Base-by-base conservation (phyloP, 768 basidiomycete species). In the Trametes gibbosa region DNA sequence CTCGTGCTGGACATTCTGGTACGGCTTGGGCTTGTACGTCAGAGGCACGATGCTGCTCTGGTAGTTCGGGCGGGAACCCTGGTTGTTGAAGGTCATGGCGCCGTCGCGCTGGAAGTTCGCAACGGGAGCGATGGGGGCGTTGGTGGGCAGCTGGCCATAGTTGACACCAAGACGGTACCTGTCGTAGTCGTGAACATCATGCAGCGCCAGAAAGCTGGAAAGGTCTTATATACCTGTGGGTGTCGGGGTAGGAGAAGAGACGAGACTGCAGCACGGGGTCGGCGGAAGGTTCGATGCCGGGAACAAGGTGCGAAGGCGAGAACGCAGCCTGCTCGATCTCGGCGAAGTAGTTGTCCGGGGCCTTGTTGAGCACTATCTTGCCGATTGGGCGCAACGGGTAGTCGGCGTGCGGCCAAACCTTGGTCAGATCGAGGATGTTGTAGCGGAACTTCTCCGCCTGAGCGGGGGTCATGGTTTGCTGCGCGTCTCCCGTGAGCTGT, bases 31-130 rank as follows among this genome's bases (percentile, higher is more conserved):
- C 58, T 75, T 71, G 79, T 88, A 71, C n/a, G 74, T 71, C 58
- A 97, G 81, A 8, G 91, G 88, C 46, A 79, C 74, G 69, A 94
- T 82, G 49, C 81, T 81, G 75, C 87, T 89, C 76, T 87, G 84
- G 79, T 96, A 97, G 80, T 92, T 93, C 61, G 95, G 92, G 23
- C 91, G 82, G 59, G 77, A 71, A 62, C 92, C 95, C 74, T 96
- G 94, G 69, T 86, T 92, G 69, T 85, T 73, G 74, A 85, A 84
- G 1, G 84, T 76, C 74, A 76, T 79, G 8, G 74, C 56, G 21
- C 95, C 95, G 66, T 90, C 94, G 43, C 95, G 89, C 76, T 96
- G 93, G 89, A 95, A 96, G 83, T 96, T 95, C 61, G 84, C 81
- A 54, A 91, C 77, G 5, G 87, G 89, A 51, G 75, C 77, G 49